Evolutionary conservation across 345 rosid genomes (phyloP).

Genomic region (Eucalyptus marginata): DNA sequence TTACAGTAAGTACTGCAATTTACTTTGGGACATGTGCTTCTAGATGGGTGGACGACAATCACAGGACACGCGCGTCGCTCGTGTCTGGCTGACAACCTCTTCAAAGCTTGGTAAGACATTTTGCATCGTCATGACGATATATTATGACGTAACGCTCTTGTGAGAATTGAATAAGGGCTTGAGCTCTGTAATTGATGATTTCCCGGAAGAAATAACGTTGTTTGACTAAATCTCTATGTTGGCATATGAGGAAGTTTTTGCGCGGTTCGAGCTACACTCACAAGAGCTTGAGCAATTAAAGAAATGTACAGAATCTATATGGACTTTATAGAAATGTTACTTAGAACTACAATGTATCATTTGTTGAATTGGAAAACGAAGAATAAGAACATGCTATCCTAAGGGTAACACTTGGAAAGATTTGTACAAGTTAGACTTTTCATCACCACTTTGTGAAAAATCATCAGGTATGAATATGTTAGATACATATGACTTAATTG

Average conservation of each 20-base stretch:
- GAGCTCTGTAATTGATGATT: neutral
- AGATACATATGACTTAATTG: too few species aligned
- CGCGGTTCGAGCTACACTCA: neutral
- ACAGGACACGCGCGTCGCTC: rapidly evolving
- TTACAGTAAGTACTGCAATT: neutral
- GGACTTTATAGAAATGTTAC: neutral
- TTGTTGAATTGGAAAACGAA: neutral
- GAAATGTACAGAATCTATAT: neutral
- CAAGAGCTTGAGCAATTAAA: neutral
- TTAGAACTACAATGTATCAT: neutral
- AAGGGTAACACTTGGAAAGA: too few species aligned
- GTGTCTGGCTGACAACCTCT: neutral
- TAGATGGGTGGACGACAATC: neutral
- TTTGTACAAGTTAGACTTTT: too few species aligned
- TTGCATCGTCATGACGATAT: rapidly evolving
- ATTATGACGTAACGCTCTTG: neutral
- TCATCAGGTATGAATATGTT: too few species aligned
- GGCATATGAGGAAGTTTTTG: neutral
- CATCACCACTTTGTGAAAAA: too few species aligned
- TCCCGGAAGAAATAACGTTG: neutral
- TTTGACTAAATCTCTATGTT: neutral
- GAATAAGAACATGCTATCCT: neutral
- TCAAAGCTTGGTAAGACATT: neutral
- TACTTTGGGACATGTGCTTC: neutral
- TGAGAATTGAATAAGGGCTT: neutral